Evolutionary conservation across 495 filamentous ascomycete genomes (phyloP).

Genomic region (Bombardia bombarda): DNA sequence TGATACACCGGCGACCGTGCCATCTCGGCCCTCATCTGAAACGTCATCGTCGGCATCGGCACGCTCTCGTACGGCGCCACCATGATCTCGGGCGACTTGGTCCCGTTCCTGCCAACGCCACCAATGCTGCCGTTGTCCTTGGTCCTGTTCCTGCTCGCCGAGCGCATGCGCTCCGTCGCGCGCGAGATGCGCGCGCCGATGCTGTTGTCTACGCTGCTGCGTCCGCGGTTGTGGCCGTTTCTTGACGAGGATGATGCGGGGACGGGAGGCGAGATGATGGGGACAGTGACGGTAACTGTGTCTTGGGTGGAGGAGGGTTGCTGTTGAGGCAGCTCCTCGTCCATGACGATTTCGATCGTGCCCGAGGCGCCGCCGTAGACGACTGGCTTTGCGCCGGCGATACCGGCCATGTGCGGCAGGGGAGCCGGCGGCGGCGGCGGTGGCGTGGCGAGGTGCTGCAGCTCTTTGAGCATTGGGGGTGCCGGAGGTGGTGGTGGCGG

Average conservation of each 20-base stretch:
- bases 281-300: constrained; percentile 18
- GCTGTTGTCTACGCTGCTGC: constrained; percentile 57
- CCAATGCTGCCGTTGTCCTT: constrained; percentile 7
- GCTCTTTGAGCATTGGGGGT: constrained; percentile 63
- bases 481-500: constrained; percentile 44
- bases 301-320: constrained; percentile 8
- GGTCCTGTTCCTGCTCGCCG: constrained; percentile 45
- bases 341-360: constrained; percentile 68
- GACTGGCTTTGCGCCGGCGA: constrained; percentile 17
- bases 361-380: constrained; percentile 45
- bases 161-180: constrained; percentile 60
- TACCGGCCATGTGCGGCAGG: no score
- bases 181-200: constrained; percentile 51
- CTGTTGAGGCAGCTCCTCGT: constrained; percentile 45
- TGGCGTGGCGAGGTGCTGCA: constrained; percentile 70
- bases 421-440: constrained; percentile 63
- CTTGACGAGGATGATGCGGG: constrained; percentile 29
- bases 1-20: constrained; percentile 5
- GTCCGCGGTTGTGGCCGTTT: constrained; percentile 54
- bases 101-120: no score
- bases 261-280: constrained; percentile 27
- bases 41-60: constrained; percentile 23
- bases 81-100: constrained; percentile 36
- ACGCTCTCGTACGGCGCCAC: constrained; percentile 51
- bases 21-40: constrained; percentile 18